Evolutionary conservation across 352 stramenopile species (phyloP).

Genomic region (Plasmopara viticola): DNA sequence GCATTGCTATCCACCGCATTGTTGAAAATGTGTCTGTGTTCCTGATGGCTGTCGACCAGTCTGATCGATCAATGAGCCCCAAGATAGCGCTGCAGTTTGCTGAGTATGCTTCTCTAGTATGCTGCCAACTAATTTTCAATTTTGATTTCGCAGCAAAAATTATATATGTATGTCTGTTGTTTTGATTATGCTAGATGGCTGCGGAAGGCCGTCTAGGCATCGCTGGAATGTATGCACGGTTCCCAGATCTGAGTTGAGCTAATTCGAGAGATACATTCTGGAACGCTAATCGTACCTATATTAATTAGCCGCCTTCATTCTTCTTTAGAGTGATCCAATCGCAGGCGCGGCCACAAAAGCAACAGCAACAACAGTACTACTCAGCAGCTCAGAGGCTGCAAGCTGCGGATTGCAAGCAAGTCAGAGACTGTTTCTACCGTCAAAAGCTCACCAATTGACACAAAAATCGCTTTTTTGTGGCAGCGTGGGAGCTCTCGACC

Average conservation of each 20-base stretch:
- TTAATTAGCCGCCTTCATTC: slow-evolving; percentile 76
- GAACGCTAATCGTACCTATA: slow-evolving; percentile 65
- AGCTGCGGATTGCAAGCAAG: no score
- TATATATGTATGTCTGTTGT: not conserved
- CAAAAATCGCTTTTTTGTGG: no score
- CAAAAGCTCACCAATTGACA: no score
- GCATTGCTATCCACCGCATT: slow-evolving; percentile 90
- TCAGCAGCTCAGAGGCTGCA: slow-evolving; percentile 31
- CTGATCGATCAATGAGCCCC: slow-evolving; percentile 76
- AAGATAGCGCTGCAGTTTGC: slow-evolving; percentile 88
- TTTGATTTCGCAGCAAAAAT: no score
- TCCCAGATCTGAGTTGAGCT: slow-evolving; percentile 61
- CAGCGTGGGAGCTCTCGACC: no score
- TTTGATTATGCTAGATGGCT: slow-evolving; percentile 58
- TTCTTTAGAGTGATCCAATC: slow-evolving; percentile 79
- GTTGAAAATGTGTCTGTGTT: slow-evolving; percentile 97
- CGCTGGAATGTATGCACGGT: slow-evolving; percentile 89
- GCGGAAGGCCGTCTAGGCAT: slow-evolving; percentile 90
- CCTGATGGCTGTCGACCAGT: slow-evolving; percentile 78
- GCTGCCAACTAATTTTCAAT: not conserved
- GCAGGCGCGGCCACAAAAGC: slow-evolving; percentile 39
- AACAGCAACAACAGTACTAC: slow-evolving; percentile 37
- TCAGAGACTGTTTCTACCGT: no score
- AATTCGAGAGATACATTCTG: slow-evolving; percentile 85
- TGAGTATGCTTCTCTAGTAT: slow-evolving; percentile 73